A percentile compares a stretch with the other conserved stretches of the same genome.
These are phyloP conservation scores for Candida morakotiae DNA, from an alignment of 805 yeast genomes.

Conservation along the genomic window DNA sequence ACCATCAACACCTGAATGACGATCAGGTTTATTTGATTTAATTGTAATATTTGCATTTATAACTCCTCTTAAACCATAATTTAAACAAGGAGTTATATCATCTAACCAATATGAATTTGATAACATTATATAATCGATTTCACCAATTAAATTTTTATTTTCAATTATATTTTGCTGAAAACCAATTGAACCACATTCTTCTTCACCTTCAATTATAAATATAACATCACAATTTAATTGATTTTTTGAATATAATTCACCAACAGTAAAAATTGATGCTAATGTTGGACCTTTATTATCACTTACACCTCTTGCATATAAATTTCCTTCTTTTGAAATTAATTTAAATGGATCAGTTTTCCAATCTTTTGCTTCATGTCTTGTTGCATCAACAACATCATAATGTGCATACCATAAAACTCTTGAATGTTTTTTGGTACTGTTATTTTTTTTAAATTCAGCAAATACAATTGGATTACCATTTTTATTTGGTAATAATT, in stretches of 20 bases:
- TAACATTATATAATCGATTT: slow-evolving; percentile 82
- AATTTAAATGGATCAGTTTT: slow-evolving; percentile 71
- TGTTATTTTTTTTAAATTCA: slow-evolving; percentile 48
- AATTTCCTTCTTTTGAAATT: slow-evolving; percentile 75
- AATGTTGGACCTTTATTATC: slow-evolving; percentile 93
- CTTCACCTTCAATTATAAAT: slow-evolving; percentile 91
- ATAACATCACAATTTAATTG: slow-evolving; percentile 68
- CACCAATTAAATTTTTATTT: slow-evolving; percentile 46
- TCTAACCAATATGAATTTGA: slow-evolving; percentile 95
- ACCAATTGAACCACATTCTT: slow-evolving; percentile 89
- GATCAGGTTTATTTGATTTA: slow-evolving; percentile 71
- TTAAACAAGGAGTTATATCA: slow-evolving; percentile 82
- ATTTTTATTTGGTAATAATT: slow-evolving; percentile 65
- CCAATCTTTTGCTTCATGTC: slow-evolving; percentile 55
- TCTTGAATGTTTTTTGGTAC: slow-evolving; percentile 19
- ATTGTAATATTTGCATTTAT: slow-evolving; percentile 74
- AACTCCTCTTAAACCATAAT: slow-evolving; percentile 92
- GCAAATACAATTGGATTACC: slow-evolving; percentile 89
- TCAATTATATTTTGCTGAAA: slow-evolving; percentile 63
- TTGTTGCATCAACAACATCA: slow-evolving; percentile 83
- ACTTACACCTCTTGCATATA: slow-evolving; percentile 89
- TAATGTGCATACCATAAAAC: slow-evolving; percentile 93
- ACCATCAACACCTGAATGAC: slow-evolving; percentile 97
- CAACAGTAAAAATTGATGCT: slow-evolving; percentile 84
- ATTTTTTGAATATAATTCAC: slow-evolving; percentile 53